These are phyloP conservation scores for Lenzites betulinus DNA, from an alignment of 768 basidiomycete species.

Conservation along the genomic window DNA sequence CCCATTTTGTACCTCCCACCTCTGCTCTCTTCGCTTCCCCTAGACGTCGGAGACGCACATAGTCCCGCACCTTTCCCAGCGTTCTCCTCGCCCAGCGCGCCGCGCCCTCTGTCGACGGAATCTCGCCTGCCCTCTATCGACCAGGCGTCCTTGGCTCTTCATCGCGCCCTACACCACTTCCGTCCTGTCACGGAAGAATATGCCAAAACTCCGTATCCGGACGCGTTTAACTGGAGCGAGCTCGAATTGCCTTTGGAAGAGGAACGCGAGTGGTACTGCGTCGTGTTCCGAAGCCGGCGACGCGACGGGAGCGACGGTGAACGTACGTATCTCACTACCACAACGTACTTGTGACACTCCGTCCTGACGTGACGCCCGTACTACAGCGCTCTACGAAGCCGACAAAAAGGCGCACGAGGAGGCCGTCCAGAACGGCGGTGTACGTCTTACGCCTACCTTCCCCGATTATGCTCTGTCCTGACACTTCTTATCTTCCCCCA, in stretches of 20 bases:
- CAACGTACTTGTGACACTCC: not conserved
- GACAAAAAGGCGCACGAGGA: constrained; percentile 91
- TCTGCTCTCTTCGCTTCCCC: constrained; percentile 74
- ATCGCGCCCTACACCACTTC: constrained; percentile 83
- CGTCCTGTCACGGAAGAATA: constrained; percentile 61
- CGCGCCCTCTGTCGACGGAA: constrained; percentile 57
- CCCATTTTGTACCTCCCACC: constrained; percentile 84
- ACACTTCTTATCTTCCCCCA: constrained; percentile 12
- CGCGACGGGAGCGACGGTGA: constrained; percentile 68
- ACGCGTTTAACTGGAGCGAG: constrained; percentile 89
- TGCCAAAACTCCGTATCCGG: constrained; percentile 60
- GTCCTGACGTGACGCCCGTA: constrained; percentile 4
- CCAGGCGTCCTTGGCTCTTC: constrained; percentile 78
- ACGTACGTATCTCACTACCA: constrained; percentile 43
- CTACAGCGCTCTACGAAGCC: constrained; percentile 79
- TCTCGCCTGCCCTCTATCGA: constrained; percentile 86
- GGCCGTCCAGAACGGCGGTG: constrained; percentile 84
- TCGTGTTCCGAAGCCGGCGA: constrained; percentile 83
- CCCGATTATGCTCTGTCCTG: not conserved
- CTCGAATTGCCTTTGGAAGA: constrained; percentile 66
- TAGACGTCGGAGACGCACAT: constrained; percentile 31
- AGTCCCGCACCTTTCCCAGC: constrained; percentile 20
- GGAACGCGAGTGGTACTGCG: constrained; percentile 89
- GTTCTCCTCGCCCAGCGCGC: constrained; percentile 26
- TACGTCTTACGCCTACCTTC: constrained; percentile 39